Evolutionary conservation across 2,329 filamentous ascomycete species (phyloP), one percentile per base, ranked within the genome.

Genomic region (Sordariomycetes sp.): DNA sequence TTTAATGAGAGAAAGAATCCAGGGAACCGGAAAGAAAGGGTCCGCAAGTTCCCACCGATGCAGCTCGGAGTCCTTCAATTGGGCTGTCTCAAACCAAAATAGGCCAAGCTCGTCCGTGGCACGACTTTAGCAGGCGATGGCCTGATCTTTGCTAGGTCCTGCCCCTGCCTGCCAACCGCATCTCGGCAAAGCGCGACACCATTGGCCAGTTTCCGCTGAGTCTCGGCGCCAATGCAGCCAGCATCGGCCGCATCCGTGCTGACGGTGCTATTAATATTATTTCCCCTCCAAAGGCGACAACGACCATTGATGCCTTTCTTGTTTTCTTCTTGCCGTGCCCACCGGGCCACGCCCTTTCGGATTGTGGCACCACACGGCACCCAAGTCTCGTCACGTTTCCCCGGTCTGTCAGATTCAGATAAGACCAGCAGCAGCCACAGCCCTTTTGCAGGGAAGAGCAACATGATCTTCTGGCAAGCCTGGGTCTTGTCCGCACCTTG

Each of bases 101-200:
- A 24, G 20, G 18, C 32, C 28, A 54, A 53, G 16, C 18, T 34
- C n/a, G n/a, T n/a, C n/a, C n/a, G 32, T 58, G 56, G 56, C 50
- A 58, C 28, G 56, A 58, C 56, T 46, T 40, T 37, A 43, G 50
- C 43, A 37, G 50, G 35, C 50, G 53, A 58, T 58, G 56, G 56
- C 43, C 56, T 58, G 56, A 58, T 58, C 35, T 51, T 58, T 58
- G 56, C 56, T 48, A 32, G 43, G 37, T n/a, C 56, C 35, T 58
- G 54, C 56, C 48, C 56, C 56, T 58, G 56, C 24, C 43, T n/a
- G 55, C 43, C 18, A 48, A 50, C 18, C 24, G 25, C 50, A 22
- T 14, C 55, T 57, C 43, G 43, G 55, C 24, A 48, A 57, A 46
- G 51, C 54, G 56, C 20, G 18, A 58, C 24, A 34, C 56, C 40